Evolutionary conservation across 164 flowering plant genomes (phyloP), one percentile per base, ranked within the genome.

Genomic region (Echeveria elegans): DNA sequence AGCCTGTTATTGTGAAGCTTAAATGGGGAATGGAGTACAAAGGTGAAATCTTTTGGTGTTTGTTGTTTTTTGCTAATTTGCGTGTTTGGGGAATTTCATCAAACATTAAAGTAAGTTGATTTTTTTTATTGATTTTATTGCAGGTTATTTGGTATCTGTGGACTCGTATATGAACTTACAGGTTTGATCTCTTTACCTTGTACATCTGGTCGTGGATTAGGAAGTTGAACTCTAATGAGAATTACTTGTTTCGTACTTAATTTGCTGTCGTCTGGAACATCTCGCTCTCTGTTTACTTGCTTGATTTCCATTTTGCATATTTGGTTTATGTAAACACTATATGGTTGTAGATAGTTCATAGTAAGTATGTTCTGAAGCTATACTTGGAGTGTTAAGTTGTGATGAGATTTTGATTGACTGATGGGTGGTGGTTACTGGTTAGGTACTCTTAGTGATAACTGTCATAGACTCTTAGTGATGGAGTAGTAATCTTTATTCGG

Each of bases 11-110:
- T 75, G 96, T 89, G 16, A 92, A 92, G 72, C 88, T 92, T 48
- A 92, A 92, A 72, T 92, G 96, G 98, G 98, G 98, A 72, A 89
- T 92, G 96, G 96, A 92, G 65, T 92, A 92, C 76, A 89, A 92
- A 85, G 96, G 96, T 88, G 24, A 24, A 29, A 9, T 8, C 52
- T 65, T 23, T 34, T 21, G 19, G 16, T 18, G 21, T 16, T 47
- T 47, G 6, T 34, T 62, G 26, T 21, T 68, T 36, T 36, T 0
- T 10, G 38, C 0, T 21, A 16, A 19, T 4, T 30, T 18, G 15
- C 56, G 6, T 1, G 5, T 60, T 48, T 32, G n/a, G 12, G 1
- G 24, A 41, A 18, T 18, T 47, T 58, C 11, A 40, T 67, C 45
- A 65, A 4, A 18, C 28, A 10, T 9, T 24, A 2, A 12, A 9